Conservation (phyloP, 75 land plant species). For the Sequoia sempervirens region DNA sequence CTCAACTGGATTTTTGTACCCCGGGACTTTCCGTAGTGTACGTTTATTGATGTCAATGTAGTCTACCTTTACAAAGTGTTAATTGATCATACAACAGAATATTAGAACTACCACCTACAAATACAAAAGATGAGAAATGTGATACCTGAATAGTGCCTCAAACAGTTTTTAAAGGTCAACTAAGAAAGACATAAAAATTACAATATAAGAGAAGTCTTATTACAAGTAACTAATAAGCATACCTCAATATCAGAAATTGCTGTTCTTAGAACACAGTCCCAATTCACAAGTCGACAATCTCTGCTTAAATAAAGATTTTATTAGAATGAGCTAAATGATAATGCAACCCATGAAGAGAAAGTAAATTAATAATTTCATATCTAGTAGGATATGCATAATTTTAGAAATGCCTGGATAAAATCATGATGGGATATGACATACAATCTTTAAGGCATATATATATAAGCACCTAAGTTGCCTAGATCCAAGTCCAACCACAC, state of each 20-base stretch:
- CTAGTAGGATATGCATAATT: background rate
- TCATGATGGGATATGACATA: background rate
- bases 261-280: constrained; percentile 88
- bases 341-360: background rate
- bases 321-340: background rate
- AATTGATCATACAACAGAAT: background rate
- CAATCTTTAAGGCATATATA: too few species aligned
- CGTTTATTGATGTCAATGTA: constrained; percentile 69
- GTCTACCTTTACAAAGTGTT: constrained; percentile 60
- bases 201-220: background rate
- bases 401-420: too few species aligned
- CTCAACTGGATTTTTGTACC: constrained; percentile 76
- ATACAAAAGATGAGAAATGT: background rate
- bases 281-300: constrained; percentile 86
- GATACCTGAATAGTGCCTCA: background rate
- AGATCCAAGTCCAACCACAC: too few species aligned
- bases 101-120: background rate
- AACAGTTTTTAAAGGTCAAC: background rate
- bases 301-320: constrained; percentile 31
- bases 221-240: background rate
- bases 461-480: background rate
- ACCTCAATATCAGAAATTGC: constrained; percentile 99
- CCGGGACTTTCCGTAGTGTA: constrained; percentile 75
- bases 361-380: background rate
- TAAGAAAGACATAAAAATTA: background rate